These are phyloP conservation scores for Tanacetum coccineum DNA, from an alignment of 129 eudicot species.

Conservation along the genomic window DNA sequence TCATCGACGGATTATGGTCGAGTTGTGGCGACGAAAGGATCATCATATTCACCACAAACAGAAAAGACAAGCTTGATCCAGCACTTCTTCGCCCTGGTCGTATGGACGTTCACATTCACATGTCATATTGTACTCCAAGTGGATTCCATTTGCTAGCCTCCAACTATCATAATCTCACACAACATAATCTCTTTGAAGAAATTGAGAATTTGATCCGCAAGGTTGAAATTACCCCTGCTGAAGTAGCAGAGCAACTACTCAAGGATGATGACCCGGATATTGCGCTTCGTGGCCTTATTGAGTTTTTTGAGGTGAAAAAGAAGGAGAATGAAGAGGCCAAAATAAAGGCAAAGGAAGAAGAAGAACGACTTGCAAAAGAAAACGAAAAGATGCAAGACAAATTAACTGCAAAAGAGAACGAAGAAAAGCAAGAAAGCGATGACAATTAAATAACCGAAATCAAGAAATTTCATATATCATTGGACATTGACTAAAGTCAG, in stretches of 20 bases:
- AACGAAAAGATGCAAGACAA: neutral
- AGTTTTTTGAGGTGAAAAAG: slow-evolving; percentile 41
- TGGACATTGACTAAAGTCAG: no score
- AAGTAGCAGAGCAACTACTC: slow-evolving; percentile 68
- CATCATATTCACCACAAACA: slow-evolving; percentile 70
- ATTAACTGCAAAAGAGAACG: no score
- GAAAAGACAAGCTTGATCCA: slow-evolving; percentile 58
- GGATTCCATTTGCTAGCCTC: slow-evolving; percentile 54
- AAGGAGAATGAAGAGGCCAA: slow-evolving; percentile 33
- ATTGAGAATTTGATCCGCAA: slow-evolving; percentile 42
- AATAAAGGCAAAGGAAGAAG: slow-evolving; percentile 8
- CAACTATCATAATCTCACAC: slow-evolving; percentile 49
- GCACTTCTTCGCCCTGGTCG: slow-evolving; percentile 81
- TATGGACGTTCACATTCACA: slow-evolving; percentile 81
- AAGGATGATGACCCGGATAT: slow-evolving; percentile 45
- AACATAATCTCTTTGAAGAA: slow-evolving; percentile 38
- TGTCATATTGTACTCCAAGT: slow-evolving; percentile 66
- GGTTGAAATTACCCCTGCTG: slow-evolving; percentile 57
- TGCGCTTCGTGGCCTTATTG: slow-evolving; percentile 41
- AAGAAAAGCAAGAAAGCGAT: no score
- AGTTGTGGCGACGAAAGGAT: slow-evolving; percentile 74
- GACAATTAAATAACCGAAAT: no score
- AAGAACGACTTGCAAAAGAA: neutral
- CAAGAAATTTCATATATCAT: no score
- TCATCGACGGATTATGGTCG: slow-evolving; percentile 82